These are phyloP conservation scores for Raddia distichophylla DNA, from an alignment of 176 grass and related monocot genomes.

Conservation along the genomic window DNA sequence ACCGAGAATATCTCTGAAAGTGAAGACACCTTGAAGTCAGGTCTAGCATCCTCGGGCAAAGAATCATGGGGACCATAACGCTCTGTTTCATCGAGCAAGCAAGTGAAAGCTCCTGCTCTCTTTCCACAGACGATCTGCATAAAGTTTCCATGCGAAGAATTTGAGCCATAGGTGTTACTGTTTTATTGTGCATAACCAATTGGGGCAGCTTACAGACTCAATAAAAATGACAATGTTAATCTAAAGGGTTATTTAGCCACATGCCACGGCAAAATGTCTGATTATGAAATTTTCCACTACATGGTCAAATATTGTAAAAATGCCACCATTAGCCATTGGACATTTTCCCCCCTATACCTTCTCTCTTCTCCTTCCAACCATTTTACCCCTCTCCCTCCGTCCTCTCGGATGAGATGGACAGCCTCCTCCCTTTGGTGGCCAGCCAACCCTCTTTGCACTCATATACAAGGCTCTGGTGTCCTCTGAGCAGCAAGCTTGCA, in stretches of 20 bases:
- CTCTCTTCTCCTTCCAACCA: too few relatives aligned
- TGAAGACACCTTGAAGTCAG: constrained; percentile 85
- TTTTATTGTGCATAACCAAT: not conserved
- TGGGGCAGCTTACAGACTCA: not conserved
- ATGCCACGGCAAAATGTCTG: too few relatives aligned
- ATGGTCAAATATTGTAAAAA: too few relatives aligned
- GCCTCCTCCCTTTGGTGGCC: too few relatives aligned
- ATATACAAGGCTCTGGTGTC: too few relatives aligned
- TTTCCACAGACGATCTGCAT: constrained; percentile 82
- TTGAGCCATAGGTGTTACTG: not conserved
- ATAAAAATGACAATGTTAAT: not conserved
- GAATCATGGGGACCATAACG: constrained; percentile 56
- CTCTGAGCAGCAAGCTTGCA: too few relatives aligned
- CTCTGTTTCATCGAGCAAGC: constrained; percentile 87
- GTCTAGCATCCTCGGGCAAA: constrained; percentile 58
- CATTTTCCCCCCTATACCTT: too few relatives aligned
- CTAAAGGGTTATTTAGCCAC: not conserved
- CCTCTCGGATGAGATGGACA: too few relatives aligned
- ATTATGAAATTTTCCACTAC: too few relatives aligned
- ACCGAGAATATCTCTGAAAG: constrained; percentile 58
- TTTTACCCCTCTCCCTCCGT: too few relatives aligned
- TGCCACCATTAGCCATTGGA: too few relatives aligned
- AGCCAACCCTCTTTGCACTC: too few relatives aligned
- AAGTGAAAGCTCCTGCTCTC: constrained; percentile 84
- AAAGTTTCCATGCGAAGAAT: not conserved